Conservation (phyloP, 495 filamentous ascomycete species). For the Tuber melanosporum region DNA sequence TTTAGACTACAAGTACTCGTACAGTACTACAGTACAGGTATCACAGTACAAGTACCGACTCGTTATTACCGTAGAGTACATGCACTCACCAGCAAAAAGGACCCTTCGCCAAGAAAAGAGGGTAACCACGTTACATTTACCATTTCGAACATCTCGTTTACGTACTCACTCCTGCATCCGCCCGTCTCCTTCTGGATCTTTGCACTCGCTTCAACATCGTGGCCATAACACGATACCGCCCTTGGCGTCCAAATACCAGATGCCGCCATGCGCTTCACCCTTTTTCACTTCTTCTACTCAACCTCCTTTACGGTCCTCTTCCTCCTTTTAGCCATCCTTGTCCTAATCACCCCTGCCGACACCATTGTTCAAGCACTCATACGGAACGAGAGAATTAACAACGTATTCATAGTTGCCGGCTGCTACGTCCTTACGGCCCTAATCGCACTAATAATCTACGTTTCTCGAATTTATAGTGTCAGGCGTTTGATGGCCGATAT, state of each 20-base stretch:
- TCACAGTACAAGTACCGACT: no score
- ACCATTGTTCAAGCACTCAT: constrained; percentile 68
- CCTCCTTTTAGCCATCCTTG: constrained; percentile 61
- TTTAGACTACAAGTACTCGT: no score
- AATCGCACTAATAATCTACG: constrained; percentile 69
- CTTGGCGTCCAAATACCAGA: constrained; percentile 14
- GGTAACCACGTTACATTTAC: neutral
- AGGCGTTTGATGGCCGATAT: constrained; percentile 70
- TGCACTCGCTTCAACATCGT: neutral
- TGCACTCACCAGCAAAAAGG: neutral
- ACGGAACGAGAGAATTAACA: constrained; percentile 56
- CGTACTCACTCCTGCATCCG: neutral
- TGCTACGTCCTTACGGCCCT: constrained; percentile 69
- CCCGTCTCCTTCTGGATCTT: neutral
- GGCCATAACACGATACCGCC: neutral
- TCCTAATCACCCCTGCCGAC: constrained; percentile 77
- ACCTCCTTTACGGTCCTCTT: constrained; percentile 72
- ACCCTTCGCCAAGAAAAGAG: neutral
- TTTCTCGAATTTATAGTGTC: constrained; percentile 80
- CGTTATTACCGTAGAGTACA: no score
- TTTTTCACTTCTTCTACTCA: constrained; percentile 75
- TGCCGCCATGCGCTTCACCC: constrained; percentile 34
- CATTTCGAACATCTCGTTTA: neutral
- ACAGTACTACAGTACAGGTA: no score
- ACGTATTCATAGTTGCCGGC: constrained; percentile 77